phyloP scores from a whole-genome alignment of 305 asterid species.

The Fraxinus sp. region DNA sequence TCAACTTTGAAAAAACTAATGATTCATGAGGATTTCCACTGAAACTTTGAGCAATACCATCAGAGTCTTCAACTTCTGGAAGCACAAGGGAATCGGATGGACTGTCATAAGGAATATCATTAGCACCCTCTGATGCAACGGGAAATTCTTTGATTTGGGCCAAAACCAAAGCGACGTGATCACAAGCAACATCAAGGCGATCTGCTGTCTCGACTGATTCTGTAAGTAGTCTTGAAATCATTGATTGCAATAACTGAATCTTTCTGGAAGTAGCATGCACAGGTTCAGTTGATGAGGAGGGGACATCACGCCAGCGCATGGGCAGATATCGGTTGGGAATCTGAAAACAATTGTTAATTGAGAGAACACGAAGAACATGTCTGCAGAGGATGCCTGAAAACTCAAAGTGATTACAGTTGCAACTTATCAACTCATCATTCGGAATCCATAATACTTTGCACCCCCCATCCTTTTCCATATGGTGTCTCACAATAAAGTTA shows the following conservation, averaged over 20 bases:
- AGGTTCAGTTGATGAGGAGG: slow-evolving; percentile 27
- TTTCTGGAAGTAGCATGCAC: slow-evolving; percentile 35
- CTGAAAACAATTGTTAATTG: slow-evolving; percentile 56
- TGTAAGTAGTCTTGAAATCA: slow-evolving; percentile 52
- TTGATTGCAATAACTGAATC: slow-evolving; percentile 50
- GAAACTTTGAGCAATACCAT: slow-evolving; percentile 46
- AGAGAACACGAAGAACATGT: slow-evolving; percentile 59
- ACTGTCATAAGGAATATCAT: slow-evolving; percentile 41
- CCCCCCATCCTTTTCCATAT: slow-evolving; percentile 48
- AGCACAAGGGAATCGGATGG: slow-evolving; percentile 46
- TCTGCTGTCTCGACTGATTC: slow-evolving; percentile 61
- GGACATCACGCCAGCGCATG: slow-evolving; percentile 47
- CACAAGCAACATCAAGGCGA: slow-evolving; percentile 60
- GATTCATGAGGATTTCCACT: slow-evolving; percentile 32
- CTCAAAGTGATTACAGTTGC: slow-evolving; percentile 61
- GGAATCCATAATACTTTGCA: slow-evolving; percentile 64
- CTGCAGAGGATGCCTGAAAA: slow-evolving; percentile 67
- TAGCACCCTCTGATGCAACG: slow-evolving; percentile 25
- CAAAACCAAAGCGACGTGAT: slow-evolving; percentile 46
- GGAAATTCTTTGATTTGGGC: slow-evolving; percentile 54
- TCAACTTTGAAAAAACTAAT: slow-evolving; percentile 36
- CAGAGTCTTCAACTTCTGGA: slow-evolving; percentile 57
- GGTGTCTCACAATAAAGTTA: slow-evolving; percentile 61
- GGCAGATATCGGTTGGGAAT: slow-evolving; percentile 62
- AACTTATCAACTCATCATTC: slow-evolving; percentile 55